Percentiles rank a stretch among this genome's conserved stretches.
These are phyloP conservation scores for Botrytis tulipae DNA, from an alignment of 2,329 filamentous ascomycete genomes.

Conservation along the genomic window DNA sequence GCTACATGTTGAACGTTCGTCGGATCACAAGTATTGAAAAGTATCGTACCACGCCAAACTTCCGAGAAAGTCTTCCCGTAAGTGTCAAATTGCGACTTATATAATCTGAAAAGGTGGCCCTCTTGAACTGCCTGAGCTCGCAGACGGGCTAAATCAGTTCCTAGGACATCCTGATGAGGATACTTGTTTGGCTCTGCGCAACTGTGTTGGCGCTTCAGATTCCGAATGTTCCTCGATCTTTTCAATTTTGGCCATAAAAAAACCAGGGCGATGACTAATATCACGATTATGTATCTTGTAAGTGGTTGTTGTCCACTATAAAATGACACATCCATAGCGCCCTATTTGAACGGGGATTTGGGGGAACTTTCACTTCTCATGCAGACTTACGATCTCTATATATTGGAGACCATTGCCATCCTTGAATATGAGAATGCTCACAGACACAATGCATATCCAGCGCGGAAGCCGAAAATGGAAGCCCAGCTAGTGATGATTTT, in stretches of 20 bases:
- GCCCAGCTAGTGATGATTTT: neutral
- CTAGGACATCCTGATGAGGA: conserved; percentile 1
- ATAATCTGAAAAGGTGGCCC: conserved; percentile 3
- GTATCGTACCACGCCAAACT: neutral
- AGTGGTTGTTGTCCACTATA: neutral
- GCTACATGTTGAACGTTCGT: conserved; percentile 12
- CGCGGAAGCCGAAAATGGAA: neutral
- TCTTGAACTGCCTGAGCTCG: conserved; percentile 6
- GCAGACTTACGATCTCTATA: neutral
- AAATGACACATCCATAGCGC: neutral
- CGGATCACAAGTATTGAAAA: conserved; percentile 14
- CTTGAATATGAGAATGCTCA: neutral
- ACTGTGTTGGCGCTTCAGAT: conserved; percentile 1
- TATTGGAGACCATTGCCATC: neutral
- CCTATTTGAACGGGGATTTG: neutral
- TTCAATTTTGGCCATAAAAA: conserved; percentile 3
- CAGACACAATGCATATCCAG: neutral
- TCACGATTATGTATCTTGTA: neutral
- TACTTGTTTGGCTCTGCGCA: neutral
- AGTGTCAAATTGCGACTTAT: neutral
- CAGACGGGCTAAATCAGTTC: neutral
- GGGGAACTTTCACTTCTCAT: neutral
- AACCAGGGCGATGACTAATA: neutral
- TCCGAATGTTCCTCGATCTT: neutral
- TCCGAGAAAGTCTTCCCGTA: conserved; percentile 18